Evolutionary conservation across 1,284 basidiomycete species (phyloP).

Genomic region (Clitocybe nebularis): DNA sequence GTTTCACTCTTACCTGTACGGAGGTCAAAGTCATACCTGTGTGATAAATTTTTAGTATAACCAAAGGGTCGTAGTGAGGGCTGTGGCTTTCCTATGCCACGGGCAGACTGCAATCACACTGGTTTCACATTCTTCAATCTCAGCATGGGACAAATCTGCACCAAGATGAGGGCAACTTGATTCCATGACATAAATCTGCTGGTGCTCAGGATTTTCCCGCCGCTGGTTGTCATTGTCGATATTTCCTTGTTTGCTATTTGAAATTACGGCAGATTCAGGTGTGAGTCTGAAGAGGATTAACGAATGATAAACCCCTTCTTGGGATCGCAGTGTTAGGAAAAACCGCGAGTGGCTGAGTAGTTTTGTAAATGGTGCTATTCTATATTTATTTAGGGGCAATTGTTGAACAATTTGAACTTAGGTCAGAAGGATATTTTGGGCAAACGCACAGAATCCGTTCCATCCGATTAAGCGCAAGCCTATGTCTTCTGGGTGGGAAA

Average conservation of each 20-base stretch:
- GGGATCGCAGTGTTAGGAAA: conserved; percentile 63
- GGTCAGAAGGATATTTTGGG: conserved; percentile 7
- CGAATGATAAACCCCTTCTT: conserved; percentile 61
- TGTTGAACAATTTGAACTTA: not conserved
- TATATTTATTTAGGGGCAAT: conserved; percentile 19
- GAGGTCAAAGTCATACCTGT: conserved; percentile 72
- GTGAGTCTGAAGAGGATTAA: conserved; percentile 71
- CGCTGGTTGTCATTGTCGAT: too few relatives aligned
- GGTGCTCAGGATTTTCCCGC: conserved; percentile 23
- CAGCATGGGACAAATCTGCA: conserved; percentile 78
- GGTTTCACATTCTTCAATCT: conserved; percentile 67
- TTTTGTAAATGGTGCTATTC: conserved; percentile 44
- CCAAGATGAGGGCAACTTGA: conserved; percentile 82
- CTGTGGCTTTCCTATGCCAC: conserved; percentile 68
- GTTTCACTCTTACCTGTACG: conserved; percentile 72
- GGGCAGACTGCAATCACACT: conserved; percentile 71
- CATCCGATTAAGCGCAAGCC: too few relatives aligned
- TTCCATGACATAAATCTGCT: conserved; percentile 82
- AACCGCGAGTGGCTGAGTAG: conserved; percentile 67
- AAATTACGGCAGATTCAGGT: conserved; percentile 18
- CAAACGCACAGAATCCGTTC: too few relatives aligned
- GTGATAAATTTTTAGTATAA: not conserved
- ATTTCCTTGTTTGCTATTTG: too few relatives aligned
- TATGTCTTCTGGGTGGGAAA: too few relatives aligned
- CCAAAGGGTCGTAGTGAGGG: conserved; percentile 1